Evolutionary conservation across 169 alveolate species (phyloP).

Genomic region (Cryptosporidium andersoni): DNA sequence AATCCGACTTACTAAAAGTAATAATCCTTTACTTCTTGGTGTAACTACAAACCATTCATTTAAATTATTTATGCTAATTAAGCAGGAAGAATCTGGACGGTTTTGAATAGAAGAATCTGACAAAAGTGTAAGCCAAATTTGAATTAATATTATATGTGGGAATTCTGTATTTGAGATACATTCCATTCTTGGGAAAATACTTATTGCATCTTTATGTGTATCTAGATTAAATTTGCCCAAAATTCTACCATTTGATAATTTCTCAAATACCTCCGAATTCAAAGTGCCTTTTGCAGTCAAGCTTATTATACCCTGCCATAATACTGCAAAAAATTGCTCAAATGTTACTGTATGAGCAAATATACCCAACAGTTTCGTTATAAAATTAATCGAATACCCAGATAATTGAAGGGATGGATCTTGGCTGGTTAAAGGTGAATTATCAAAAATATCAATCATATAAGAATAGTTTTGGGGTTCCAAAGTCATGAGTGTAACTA

Average conservation of each 20-base stretch:
- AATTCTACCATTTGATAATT: not conserved
- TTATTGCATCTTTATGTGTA: not conserved
- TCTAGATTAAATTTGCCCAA: conserved; percentile 1
- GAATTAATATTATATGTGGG: conserved; percentile 27
- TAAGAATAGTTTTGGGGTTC: conserved; percentile 67
- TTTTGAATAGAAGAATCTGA: conserved; percentile 37
- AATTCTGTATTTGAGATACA: conserved; percentile 10
- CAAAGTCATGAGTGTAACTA: conserved; percentile 44
- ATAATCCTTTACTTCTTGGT: conserved; percentile 58
- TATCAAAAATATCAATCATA: conserved; percentile 52
- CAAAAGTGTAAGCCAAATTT: conserved; percentile 61
- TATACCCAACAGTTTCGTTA: conserved; percentile 44
- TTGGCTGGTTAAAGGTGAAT: not conserved
- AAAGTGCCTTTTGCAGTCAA: conserved; percentile 38
- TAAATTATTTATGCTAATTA: conserved; percentile 1
- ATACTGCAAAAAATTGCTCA: conserved; percentile 60
- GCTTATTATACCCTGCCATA: conserved; percentile 55
- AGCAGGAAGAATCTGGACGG: conserved; percentile 10
- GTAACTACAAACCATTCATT: conserved; percentile 27
- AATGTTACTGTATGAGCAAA: conserved; percentile 67
- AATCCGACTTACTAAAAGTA: conserved; percentile 23
- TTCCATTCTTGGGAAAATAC: not conserved
- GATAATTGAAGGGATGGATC: not conserved
- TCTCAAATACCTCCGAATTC: conserved; percentile 24
- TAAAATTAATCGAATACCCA: conserved; percentile 3